Conservation (phyloP, 768 basidiomycete genomes). For the Leccinum truebloodii region DNA sequence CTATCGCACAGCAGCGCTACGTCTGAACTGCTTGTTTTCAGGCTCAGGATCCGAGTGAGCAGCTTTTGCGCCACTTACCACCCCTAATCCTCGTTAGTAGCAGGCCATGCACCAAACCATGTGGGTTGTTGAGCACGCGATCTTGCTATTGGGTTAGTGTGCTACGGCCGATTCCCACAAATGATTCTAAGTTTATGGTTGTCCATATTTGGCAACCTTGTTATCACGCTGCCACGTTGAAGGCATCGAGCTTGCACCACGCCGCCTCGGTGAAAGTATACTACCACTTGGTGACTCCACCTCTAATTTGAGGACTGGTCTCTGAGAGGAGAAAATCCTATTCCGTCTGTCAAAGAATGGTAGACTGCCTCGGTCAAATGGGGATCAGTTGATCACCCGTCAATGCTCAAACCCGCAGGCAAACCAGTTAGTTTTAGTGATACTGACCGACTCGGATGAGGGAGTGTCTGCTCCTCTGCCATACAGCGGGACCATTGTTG, state of each 20-base stretch:
- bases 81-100: not conserved
- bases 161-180: not conserved
- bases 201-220: not conserved
- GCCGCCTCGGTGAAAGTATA: not conserved
- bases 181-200: not conserved
- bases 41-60: not conserved
- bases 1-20: not conserved
- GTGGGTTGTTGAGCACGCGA: not conserved
- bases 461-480: conserved; percentile 8
- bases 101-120: not conserved
- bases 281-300: not conserved
- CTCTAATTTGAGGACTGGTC: not conserved
- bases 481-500: not conserved
- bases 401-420: not conserved
- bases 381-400: not conserved
- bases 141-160: not conserved
- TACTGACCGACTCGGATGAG: conserved; percentile 1
- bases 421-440: not conserved
- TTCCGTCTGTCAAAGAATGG: not conserved
- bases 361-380: not conserved
- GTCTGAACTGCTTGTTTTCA: not conserved
- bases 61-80: not conserved
- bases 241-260: not conserved
- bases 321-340: not conserved
- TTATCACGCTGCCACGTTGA: not conserved